Base-by-base conservation (phyloP, 495 filamentous ascomycete genomes). In the Lindgomyces ingoldianus region DNA sequence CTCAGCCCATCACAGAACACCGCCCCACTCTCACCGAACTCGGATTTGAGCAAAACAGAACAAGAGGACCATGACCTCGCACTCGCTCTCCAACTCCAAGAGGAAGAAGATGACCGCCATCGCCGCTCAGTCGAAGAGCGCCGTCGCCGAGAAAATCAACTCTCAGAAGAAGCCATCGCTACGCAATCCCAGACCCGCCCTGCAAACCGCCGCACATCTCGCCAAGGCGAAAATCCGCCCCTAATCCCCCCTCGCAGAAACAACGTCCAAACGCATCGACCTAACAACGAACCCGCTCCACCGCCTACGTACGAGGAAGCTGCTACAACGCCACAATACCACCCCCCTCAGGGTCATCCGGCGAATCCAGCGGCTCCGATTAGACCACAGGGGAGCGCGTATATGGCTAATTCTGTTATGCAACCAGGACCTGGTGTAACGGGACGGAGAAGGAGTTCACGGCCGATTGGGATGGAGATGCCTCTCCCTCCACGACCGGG, bases 281-380 rank as follows among this genome's bases (percentile, higher is more conserved):
- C n/a, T 69, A 70, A 50, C 64, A 65, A 49, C 68, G 68, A 52
- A 65, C 57, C 87, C 49, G 85, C 82, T 0, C 86, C 89, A 2
- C 91, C 90, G 11, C 91, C 91, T 4, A 86, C 84, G 14, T 96
- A 96, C 72, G 91, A 94, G 75, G 88, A 93, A 77, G 88, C 89
- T 8, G 82, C 89, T 0, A 83, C 80, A 29, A 80, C 81, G 50
- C 81, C 79, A 6, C 81, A 82, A 4, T 92, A 91, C 64, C 76
- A 85, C 11, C 86, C 87, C 3, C 86, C 88, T 0, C 72, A 75
- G 21, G 79, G 82, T 18, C 83, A 85, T 60, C 84, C 89, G 0
- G 79, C 78, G 26, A 80, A 81, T 69, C 80, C 84, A 39, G 69
- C 69, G n/a, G 80, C 80, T 54, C 78, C 55, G 62, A 39, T 61